These are phyloP conservation scores for Eucalyptus curtisii DNA, from an alignment of 345 rosid species.

Conservation along the genomic window DNA sequence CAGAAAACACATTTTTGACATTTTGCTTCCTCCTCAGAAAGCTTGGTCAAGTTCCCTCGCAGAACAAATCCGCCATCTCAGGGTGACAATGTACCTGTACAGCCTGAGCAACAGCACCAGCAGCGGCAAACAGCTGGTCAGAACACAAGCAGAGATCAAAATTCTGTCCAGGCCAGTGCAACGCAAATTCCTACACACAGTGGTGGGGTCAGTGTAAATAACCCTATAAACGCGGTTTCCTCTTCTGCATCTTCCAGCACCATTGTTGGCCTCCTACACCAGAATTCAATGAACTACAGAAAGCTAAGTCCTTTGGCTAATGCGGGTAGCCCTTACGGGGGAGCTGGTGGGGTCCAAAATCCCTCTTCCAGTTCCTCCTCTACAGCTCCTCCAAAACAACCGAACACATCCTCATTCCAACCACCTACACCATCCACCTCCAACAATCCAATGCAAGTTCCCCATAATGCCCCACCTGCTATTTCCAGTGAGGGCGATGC, in stretches of 20 bases:
- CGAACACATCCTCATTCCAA: conserved; percentile 28
- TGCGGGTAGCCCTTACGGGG: conserved; percentile 33
- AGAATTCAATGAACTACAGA: conserved; percentile 48
- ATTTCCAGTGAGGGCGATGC: conserved; percentile 33
- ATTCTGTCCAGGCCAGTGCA: conserved; percentile 16
- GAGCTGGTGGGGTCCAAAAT: conserved; percentile 23
- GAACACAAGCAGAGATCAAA: conserved; percentile 1
- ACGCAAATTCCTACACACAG: conserved; percentile 20
- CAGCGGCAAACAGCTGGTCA: conserved; percentile 13
- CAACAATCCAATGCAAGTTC: conserved; percentile 23
- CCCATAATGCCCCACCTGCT: conserved; percentile 1
- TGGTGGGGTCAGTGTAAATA: conserved; percentile 18
- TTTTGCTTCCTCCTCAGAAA: conserved; percentile 20
- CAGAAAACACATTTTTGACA: not conserved
- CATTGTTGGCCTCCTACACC: conserved; percentile 31
- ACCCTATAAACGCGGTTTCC: conserved; percentile 11
- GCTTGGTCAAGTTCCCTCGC: conserved; percentile 50
- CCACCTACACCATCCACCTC: conserved; percentile 30
- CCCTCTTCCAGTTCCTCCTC: conserved; percentile 42
- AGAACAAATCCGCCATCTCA: conserved; percentile 15
- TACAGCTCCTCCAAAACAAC: conserved; percentile 27
- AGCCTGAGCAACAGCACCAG: conserved; percentile 21
- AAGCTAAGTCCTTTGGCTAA: conserved; percentile 26
- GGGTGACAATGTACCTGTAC: conserved; percentile 10
- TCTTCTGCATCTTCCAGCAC: conserved; percentile 27